phyloP scores from a whole-genome alignment of 495 filamentous ascomycete species.

The Lepraria neglecta region DNA sequence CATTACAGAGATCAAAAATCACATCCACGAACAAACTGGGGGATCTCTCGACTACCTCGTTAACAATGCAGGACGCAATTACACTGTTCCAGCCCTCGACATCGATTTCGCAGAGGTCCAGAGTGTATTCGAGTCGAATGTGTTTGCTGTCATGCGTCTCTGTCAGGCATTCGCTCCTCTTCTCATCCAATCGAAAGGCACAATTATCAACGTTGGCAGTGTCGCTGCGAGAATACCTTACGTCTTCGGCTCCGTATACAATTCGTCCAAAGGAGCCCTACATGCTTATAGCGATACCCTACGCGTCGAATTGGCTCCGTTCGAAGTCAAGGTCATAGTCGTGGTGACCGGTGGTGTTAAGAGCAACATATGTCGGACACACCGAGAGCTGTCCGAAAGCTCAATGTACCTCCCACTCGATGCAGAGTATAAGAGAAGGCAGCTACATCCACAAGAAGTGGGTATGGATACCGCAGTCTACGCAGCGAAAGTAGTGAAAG shows the following conservation, averaged over 20 bases:
- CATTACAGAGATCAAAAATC: conserved; percentile 7
- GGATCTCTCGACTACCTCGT: conserved; percentile 48
- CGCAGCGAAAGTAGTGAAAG: conserved; percentile 49
- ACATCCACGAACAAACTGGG: conserved; percentile 6
- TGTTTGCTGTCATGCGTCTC: conserved; percentile 54
- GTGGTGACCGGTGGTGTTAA: conserved; percentile 59
- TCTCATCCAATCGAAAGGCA: conserved; percentile 52
- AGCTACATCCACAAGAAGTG: conserved; percentile 51
- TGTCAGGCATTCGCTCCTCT: conserved; percentile 54
- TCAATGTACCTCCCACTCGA: conserved; percentile 49
- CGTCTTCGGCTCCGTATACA: conserved; percentile 54
- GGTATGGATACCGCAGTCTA: conserved; percentile 49
- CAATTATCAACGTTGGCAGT: conserved; percentile 56
- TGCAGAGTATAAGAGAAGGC: conserved; percentile 45
- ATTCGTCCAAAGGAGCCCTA: conserved; percentile 58
- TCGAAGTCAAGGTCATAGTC: conserved; percentile 45
- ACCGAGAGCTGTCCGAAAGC: conserved; percentile 42
- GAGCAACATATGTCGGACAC: conserved; percentile 48
- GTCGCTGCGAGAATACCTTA: conserved; percentile 52
- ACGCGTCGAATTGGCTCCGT: conserved; percentile 48
- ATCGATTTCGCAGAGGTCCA: conserved; percentile 46
- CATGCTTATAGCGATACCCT: conserved; percentile 56
- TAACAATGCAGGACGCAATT: conserved; percentile 58
- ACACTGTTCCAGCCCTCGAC: conserved; percentile 57
- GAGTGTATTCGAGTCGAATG: conserved; percentile 51